Conservation (phyloP, 768 basidiomycete genomes). For the Podaxis sp. region DNA sequence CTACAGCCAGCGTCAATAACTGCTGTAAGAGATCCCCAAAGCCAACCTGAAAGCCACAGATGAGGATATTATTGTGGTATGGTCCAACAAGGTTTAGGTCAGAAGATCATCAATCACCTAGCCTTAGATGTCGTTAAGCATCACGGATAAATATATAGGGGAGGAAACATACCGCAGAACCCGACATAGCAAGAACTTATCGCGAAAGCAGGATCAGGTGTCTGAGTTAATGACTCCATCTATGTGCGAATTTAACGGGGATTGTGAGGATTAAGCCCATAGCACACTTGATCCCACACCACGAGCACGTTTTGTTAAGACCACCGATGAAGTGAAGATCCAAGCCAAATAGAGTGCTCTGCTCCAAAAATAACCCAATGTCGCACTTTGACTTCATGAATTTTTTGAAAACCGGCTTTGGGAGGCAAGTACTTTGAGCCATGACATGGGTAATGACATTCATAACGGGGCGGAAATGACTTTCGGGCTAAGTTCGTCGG, state of each 20-base stretch:
- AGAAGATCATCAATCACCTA: background rate
- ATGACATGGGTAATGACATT: background rate
- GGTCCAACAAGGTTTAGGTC: background rate
- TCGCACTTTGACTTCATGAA: background rate
- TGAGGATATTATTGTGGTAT: background rate
- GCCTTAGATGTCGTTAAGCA: background rate
- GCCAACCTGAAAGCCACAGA: background rate
- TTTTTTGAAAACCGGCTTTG: background rate
- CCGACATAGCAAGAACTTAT: background rate
- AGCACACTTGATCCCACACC: background rate
- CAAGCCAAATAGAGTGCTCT: background rate
- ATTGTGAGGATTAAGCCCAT: background rate
- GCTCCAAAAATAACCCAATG: background rate
- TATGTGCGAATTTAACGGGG: conserved; percentile 2
- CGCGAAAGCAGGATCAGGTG: background rate
- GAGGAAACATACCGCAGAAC: background rate
- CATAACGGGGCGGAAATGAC: background rate
- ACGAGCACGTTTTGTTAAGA: background rate
- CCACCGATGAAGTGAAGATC: background rate
- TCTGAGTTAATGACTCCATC: background rate
- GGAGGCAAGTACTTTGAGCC: background rate
- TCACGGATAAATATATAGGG: background rate
- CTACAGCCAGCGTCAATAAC: background rate
- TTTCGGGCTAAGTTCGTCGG: background rate
- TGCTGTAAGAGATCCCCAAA: background rate